These are phyloP conservation scores for Chrysanthemum makinoi DNA, from an alignment of 129 eudicot species.

Conservation along the genomic window DNA sequence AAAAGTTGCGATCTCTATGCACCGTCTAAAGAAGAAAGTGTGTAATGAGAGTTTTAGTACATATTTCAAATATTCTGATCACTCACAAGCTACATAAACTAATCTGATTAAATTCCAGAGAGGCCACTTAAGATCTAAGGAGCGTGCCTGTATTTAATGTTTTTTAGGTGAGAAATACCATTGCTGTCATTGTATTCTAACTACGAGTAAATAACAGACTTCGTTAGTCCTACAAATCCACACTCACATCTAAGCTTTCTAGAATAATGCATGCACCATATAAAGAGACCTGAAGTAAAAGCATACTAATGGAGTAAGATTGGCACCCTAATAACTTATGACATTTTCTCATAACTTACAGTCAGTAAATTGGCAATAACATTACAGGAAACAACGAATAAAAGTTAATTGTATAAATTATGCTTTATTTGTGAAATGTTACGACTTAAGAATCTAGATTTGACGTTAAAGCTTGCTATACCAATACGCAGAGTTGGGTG, in stretches of 20 bases:
- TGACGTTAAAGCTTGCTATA: not conserved
- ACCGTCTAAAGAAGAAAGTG: no score
- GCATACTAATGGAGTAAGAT: not conserved
- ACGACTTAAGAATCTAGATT: not conserved
- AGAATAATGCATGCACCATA: not conserved
- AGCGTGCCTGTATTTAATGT: not conserved
- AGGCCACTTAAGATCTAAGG: not conserved
- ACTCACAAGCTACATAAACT: not conserved
- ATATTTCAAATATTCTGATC: not conserved
- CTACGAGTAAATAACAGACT: no score
- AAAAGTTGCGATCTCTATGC: not conserved
- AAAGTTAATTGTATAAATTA: no score
- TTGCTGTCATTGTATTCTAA: no score
- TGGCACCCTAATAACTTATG: not conserved
- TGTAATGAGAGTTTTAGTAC: no score
- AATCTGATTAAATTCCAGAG: not conserved
- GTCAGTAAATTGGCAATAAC: no score
- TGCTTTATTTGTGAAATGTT: not conserved
- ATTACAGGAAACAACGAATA: not conserved
- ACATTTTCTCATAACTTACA: not conserved
- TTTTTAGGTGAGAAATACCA: no score
- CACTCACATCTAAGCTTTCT: no score
- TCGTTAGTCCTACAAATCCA: no score
- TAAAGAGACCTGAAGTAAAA: not conserved
- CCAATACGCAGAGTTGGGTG: no score